Evolutionary conservation across 2,329 filamentous ascomycete genomes (phyloP).

Genomic region (Zasmidium angulare): DNA sequence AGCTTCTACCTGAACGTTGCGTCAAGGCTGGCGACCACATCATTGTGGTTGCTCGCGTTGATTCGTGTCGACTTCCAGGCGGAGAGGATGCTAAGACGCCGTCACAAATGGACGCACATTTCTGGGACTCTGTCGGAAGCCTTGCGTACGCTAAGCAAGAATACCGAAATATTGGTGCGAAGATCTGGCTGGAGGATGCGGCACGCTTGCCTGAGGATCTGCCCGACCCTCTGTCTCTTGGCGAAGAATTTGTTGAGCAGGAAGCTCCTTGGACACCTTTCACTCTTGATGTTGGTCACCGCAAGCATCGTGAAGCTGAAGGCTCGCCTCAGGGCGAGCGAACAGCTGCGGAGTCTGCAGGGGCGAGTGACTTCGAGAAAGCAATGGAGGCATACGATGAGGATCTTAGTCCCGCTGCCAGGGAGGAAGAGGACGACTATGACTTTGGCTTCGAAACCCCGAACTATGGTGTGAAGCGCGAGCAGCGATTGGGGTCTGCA

Average conservation of each 20-base stretch:
- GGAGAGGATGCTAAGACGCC: background rate
- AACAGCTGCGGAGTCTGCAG: slow-evolving; percentile 4
- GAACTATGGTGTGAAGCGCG: background rate
- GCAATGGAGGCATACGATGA: slow-evolving; percentile 4
- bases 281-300: background rate
- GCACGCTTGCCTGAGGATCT: background rate
- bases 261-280: too few relatives aligned
- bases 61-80: background rate
- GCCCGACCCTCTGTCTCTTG: slow-evolving; percentile 1
- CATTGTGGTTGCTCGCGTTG: slow-evolving; percentile 47
- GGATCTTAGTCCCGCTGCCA: background rate
- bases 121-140: background rate
- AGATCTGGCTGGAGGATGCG: slow-evolving; percentile 6
- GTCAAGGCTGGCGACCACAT: slow-evolving; percentile 48
- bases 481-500: background rate
- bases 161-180: slow-evolving; percentile 18
- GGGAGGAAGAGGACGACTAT: slow-evolving; percentile 16
- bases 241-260: background rate
- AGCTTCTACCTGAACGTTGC: slow-evolving; percentile 37
- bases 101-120: background rate
- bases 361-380: slow-evolving; percentile 6
- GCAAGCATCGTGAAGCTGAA: background rate
- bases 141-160: slow-evolving; percentile 24
- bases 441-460: slow-evolving; percentile 12
- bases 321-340: too few relatives aligned